phyloP scores from a whole-genome alignment of 1,284 basidiomycete genomes.

The Naganishia cerealis region DNA sequence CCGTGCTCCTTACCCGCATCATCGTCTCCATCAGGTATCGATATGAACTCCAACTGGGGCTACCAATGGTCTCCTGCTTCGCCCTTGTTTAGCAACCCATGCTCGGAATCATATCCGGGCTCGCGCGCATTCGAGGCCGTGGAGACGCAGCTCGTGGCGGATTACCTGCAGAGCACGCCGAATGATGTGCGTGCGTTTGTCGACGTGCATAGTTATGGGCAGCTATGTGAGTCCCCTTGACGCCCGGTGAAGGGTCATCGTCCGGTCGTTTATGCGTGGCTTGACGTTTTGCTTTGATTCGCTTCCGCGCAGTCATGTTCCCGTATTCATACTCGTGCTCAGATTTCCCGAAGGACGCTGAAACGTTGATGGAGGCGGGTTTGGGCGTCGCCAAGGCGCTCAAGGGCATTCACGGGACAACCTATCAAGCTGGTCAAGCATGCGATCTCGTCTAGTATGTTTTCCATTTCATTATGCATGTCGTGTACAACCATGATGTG shows the following conservation, averaged over 20 bases:
- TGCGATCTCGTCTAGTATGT: slow-evolving; percentile 68
- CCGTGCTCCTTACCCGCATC: slow-evolving; percentile 16
- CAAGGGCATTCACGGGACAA: slow-evolving; percentile 61
- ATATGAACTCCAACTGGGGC: slow-evolving; percentile 76
- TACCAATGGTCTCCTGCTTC: slow-evolving; percentile 48
- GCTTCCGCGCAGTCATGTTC: slow-evolving; percentile 55
- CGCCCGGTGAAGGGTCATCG: background rate
- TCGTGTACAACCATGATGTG: background rate
- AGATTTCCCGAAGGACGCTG: slow-evolving; percentile 68
- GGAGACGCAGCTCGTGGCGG: slow-evolving; percentile 72
- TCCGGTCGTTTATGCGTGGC: no score
- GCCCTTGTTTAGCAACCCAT: slow-evolving; percentile 57
- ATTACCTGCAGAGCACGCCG: slow-evolving; percentile 64
- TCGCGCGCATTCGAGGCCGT: slow-evolving; percentile 69
- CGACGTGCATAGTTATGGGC: slow-evolving; percentile 78
- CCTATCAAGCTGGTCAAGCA: slow-evolving; percentile 64
- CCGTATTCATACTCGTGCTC: slow-evolving; percentile 76
- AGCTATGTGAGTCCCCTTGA: slow-evolving; percentile 63
- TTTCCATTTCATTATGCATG: background rate
- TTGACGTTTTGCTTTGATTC: background rate
- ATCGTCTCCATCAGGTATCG: slow-evolving; percentile 65
- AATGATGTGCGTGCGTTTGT: slow-evolving; percentile 64
- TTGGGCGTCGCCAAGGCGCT: slow-evolving; percentile 69
- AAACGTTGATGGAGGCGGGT: slow-evolving; percentile 76
- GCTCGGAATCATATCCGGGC: slow-evolving; percentile 73